These are phyloP conservation scores for Lipomyces chichibuensis DNA, from an alignment of 805 yeast species.

Conservation along the genomic window DNA sequence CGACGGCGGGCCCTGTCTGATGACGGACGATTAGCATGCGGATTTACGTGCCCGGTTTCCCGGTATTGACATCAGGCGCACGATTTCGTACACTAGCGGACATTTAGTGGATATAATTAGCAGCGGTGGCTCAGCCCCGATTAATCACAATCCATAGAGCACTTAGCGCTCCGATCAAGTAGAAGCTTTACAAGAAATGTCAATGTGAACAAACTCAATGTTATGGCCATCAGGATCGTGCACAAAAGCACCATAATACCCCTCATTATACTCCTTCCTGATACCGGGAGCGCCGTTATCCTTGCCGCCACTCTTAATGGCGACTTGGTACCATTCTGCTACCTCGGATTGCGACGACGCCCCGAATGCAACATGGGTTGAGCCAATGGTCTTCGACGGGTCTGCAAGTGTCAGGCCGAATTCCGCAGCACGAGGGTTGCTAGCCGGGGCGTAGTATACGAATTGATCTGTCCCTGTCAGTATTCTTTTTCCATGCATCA, in stretches of 20 bases:
- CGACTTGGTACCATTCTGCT: neutral
- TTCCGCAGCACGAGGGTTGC: neutral
- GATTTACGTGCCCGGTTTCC: neutral
- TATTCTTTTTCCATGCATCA: too few species aligned
- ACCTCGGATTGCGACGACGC: constrained; percentile 4
- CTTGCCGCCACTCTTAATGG: neutral
- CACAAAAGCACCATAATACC: constrained; percentile 3
- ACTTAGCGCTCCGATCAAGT: too few species aligned
- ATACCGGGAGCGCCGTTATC: constrained; percentile 11
- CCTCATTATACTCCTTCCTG: neutral
- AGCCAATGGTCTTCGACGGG: neutral
- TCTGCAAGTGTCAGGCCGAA: neutral
- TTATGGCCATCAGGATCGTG: constrained; percentile 11
- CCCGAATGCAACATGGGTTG: constrained; percentile 8
- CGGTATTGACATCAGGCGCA: neutral
- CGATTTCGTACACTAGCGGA: too few species aligned
- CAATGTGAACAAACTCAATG: constrained; percentile 9
- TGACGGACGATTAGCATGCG: neutral
- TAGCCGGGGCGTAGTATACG: neutral
- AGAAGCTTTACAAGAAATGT: neutral
- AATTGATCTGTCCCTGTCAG: neutral
- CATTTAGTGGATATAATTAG: too few species aligned
- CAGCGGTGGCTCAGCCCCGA: too few species aligned
- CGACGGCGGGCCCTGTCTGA: neutral
- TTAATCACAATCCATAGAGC: too few species aligned